Base-by-base conservation (phyloP, 257 asterid species). In the Capsicum chinense region DNA sequence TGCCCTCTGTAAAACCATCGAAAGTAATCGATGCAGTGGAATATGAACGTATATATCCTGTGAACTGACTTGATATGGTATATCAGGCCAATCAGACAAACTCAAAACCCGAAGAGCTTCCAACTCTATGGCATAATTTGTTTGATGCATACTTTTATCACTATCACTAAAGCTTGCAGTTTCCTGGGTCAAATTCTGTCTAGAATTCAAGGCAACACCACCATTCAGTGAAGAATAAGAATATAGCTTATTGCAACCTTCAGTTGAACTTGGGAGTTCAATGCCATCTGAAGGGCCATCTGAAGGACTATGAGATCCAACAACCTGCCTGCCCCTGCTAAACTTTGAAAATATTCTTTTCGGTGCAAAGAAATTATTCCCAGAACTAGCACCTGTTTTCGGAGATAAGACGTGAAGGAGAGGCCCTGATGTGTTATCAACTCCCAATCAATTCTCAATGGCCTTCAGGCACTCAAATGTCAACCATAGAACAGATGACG, bases 1-100 rank as follows among this genome's bases (percentile, higher is more conserved):
- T 48, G 96, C 97, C 88, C 94, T 90, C 74, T 89, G 94, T 83
- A 97, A 86, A 87, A 91, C 88, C 93, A 91, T 90, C 17, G 98
- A 93, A 69, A 95, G 97, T 83, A 97, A 91, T 37, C 94, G 92
- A 86, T 97, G 99, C 66, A 97, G 89, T 42, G 99, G 98, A 87
- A 95, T 88, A 87, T 97, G 98, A 57, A 92, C 91, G 52, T 98
- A 97, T 80, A 91, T 91, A 86, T 92, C 95, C 87, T 93, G 98
- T n/a, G 93, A 91, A 87, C 98, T 94, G 81, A 97, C 99, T 86
- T 92, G 95, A 89, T 91, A 93, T 7, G 88, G 74, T 85, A 95
- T 93, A 85, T 92, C 92, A 56, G 96, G 98, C 99, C 99, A 97
- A 80, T 90, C 95, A 12, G 98, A 88, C 85, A 86, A 86, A 89